These are phyloP conservation scores for Pythium pyrilobum DNA, from an alignment of 352 stramenopile genomes.

Conservation along the genomic window DNA sequence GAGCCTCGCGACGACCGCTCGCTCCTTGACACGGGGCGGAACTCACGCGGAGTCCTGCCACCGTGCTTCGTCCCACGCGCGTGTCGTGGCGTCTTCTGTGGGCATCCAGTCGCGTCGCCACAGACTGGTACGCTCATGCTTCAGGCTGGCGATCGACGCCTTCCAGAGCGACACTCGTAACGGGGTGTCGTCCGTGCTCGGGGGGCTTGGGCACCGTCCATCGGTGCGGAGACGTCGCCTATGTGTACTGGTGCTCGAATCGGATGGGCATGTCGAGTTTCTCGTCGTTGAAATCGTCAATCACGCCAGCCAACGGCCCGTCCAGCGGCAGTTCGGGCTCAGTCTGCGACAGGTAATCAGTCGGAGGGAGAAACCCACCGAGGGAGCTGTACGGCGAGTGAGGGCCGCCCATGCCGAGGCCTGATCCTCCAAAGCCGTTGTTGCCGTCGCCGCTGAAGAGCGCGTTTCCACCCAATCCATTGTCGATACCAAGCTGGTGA, in stretches of 20 bases:
- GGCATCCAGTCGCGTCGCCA: too few relatives aligned
- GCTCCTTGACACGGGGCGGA: neutral
- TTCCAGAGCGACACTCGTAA: too few relatives aligned
- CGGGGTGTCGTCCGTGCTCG: neutral
- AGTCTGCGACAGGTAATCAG: constrained; percentile 40
- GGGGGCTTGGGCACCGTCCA: constrained; percentile 1
- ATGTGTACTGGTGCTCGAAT: constrained; percentile 32
- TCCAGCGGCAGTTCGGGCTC: constrained; percentile 49
- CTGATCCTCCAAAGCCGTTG: constrained; percentile 7
- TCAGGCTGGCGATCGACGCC: too few relatives aligned
- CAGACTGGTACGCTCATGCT: too few relatives aligned
- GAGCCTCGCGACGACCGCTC: neutral
- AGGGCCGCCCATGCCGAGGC: constrained; percentile 11
- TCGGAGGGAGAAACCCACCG: constrained; percentile 49
- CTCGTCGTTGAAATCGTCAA: constrained; percentile 26
- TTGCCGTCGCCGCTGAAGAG: constrained; percentile 25
- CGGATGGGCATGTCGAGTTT: constrained; percentile 13
- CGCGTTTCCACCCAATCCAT: constrained; percentile 14
- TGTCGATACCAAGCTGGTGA: constrained; percentile 36
- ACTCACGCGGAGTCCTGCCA: neutral
- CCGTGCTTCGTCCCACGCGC: neutral
- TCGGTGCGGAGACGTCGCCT: constrained; percentile 16
- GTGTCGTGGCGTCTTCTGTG: too few relatives aligned
- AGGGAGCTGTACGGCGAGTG: constrained; percentile 43
- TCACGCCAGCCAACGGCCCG: constrained; percentile 32